Base-by-base conservation (phyloP, 2,329 filamentous ascomycete species). In the Fusarium sp. region DNA sequence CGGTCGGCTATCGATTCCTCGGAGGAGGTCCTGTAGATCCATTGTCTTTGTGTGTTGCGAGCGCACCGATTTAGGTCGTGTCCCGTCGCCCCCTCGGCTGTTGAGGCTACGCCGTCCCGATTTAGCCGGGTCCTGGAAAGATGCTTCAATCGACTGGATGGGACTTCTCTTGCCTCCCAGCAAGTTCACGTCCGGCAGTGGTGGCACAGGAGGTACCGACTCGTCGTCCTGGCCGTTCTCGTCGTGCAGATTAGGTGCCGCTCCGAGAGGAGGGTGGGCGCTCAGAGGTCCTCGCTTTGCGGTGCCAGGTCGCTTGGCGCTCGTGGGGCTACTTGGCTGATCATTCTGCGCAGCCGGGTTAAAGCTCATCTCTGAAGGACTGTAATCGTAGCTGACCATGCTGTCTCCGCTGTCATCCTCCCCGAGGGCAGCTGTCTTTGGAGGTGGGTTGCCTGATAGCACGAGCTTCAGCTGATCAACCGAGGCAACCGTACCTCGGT, bases 381-480 rank as follows among this genome's bases (percentile, higher is more conserved):
- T 87, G 69, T 88, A 85, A 58, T 92, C 90, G 67, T 90, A 91
- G 80, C 89, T 92, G 67, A 91, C 86, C 83, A 93, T 87, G 77
- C 90, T 92, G 55, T 93, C 91, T 73, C 84, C 89, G 55, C 83
- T 86, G 61, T 87, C 87, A 52, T 85, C 84, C 21, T 83, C 76
- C 31, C 79, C 80, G 6, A 74, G 67, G 11, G 78, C 77, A 3
- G 80, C 80, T 15, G 80, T 80, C 42, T 81, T 82, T 11, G 80
- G 76, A 6, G 78, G 75, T 13, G 73, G 70, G 42, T 87, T 84
- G 34, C 88, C 88, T 1, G 84, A 84, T 17, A 91, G 79, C 19
- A 89, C 86, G 76, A 84, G 86, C 80, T 87, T 91, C 53, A 91
- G 82, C 75, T 91, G 88, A 67, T 90, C 88, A 17, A 91, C 86